Base-by-base conservation (phyloP, 305 asterid species). In the Solanum hybrid region DNA sequence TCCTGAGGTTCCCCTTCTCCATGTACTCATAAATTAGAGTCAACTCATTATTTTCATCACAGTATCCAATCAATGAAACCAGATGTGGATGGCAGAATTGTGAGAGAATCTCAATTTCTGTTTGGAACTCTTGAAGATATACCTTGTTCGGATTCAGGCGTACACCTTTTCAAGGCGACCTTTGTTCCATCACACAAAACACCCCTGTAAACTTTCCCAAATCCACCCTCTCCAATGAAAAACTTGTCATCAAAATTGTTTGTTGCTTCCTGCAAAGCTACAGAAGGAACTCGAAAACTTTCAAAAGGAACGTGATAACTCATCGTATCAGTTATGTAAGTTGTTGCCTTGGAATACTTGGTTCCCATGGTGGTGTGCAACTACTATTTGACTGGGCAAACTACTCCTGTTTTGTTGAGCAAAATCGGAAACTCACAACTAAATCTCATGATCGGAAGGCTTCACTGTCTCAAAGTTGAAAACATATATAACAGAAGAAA, bases 1-100 rank as follows among this genome's bases (percentile, higher is more conserved):
- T 26, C 78, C 4, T 11, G 78, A 93, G 88, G 4, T 93, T 92
- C 1, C 93, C 93, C 17, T 91, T 93, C 3, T 92, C 90, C 94
- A 94, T 91, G 90, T 45, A 94, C 57, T 94, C 95, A 7, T 93
- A 94, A 6, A 94, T 92, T 0, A 94, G 92, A 31, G 91, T 94
- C 92, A 93, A 91, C 90, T 94, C 93, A 0, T 90, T 36, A 24
- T 90, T n/a, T 65, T 65, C 29, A 8, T 65, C 29, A 65, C 75
- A 22, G 29, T 68, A 68, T 68, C 75, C 29, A 22, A 68, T 68
- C 75, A 68, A n/a, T 92, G 95, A 92, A 20, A 94, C 95, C 1
- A 94, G 89, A 57, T 94, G 92, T 4, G 93, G 95, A 68, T 94
- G 94, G 14, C 95, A 11, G 87, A 93, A 91, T 38, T 92, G 92